A percentile compares a stretch with the other conserved stretches of the same genome.
These are phyloP conservation scores for Penicillium silybi DNA, from an alignment of 495 filamentous ascomycete genomes.

Conservation along the genomic window DNA sequence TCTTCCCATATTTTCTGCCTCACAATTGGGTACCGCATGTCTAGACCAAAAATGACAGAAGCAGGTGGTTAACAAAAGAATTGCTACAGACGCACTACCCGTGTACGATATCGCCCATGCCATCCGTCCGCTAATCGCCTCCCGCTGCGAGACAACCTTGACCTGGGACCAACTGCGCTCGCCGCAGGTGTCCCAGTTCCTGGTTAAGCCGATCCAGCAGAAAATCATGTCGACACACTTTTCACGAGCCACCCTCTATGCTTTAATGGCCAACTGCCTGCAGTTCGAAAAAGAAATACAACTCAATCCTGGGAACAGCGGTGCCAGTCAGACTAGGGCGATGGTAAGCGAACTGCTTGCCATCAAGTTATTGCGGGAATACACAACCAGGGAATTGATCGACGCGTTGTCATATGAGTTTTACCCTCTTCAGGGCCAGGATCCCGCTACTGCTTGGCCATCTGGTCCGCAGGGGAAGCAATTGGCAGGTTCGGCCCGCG, in stretches of 20 bases:
- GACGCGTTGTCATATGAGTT: constrained; percentile 94
- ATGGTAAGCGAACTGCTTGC: constrained; percentile 89
- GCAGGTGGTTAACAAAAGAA: constrained; percentile 11
- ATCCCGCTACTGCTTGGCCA: constrained; percentile 38
- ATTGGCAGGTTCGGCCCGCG: constrained; percentile 58
- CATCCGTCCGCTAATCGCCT: constrained; percentile 74
- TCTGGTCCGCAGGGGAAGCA: constrained; percentile 28
- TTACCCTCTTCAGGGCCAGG: constrained; percentile 78
- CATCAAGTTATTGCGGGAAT: constrained; percentile 84
- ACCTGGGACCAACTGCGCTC: constrained; percentile 95
- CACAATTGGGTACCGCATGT: constrained; percentile 61
- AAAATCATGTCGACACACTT: constrained; percentile 77
- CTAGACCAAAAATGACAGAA: neutral
- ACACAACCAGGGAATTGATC: constrained; percentile 78
- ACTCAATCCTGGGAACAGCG: constrained; percentile 73
- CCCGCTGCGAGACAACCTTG: constrained; percentile 83
- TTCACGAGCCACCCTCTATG: constrained; percentile 80
- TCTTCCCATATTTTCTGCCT: constrained; percentile 78
- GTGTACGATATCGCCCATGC: constrained; percentile 88
- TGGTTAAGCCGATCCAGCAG: constrained; percentile 87
- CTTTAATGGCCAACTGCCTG: constrained; percentile 85
- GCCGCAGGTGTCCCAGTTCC: constrained; percentile 90
- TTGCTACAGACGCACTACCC: constrained; percentile 60
- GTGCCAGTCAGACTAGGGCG: constrained; percentile 75
- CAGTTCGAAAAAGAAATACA: constrained; percentile 88